Percentiles rank a stretch among this genome's conserved stretches.
Evolutionary conservation across 2,329 filamentous ascomycete genomes (phyloP).

Genomic region (Beauveria asiatica): DNA sequence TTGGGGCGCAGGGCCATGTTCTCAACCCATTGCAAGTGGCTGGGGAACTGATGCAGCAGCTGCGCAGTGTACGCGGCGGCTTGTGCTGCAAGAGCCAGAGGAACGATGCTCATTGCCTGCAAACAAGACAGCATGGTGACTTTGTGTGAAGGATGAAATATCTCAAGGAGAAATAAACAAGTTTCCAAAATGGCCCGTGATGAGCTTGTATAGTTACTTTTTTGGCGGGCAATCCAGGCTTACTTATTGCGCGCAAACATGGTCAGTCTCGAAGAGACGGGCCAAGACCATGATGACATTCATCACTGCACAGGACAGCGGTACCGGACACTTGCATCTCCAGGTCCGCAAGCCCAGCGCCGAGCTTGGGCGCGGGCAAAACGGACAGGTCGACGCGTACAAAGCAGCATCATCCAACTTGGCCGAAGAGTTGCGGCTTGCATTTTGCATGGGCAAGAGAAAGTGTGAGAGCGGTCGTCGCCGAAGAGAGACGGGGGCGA

Average conservation of each 20-base stretch:
- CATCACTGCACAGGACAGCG: too few species aligned
- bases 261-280: not conserved
- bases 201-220: too few species aligned
- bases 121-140: not conserved
- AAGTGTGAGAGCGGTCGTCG: not conserved
- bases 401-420: too few species aligned
- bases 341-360: too few species aligned
- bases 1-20: constrained; percentile 16
- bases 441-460: not conserved
- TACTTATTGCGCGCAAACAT: not conserved
- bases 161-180: too few species aligned
- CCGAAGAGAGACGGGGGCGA: not conserved
- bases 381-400: too few species aligned
- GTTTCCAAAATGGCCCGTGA: too few species aligned
- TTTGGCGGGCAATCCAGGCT: not conserved
- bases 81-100: not conserved
- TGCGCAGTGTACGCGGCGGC: not conserved
- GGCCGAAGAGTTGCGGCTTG: not conserved
- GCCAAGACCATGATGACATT: not conserved
- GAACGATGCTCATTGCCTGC: not conserved
- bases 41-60: constrained; percentile 13
- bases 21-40: constrained; percentile 14
- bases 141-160: not conserved
- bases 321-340: too few species aligned
- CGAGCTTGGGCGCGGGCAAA: too few species aligned